Conservation (phyloP, 1,284 basidiomycete genomes). For the Neolentinus lepideus region DNA sequence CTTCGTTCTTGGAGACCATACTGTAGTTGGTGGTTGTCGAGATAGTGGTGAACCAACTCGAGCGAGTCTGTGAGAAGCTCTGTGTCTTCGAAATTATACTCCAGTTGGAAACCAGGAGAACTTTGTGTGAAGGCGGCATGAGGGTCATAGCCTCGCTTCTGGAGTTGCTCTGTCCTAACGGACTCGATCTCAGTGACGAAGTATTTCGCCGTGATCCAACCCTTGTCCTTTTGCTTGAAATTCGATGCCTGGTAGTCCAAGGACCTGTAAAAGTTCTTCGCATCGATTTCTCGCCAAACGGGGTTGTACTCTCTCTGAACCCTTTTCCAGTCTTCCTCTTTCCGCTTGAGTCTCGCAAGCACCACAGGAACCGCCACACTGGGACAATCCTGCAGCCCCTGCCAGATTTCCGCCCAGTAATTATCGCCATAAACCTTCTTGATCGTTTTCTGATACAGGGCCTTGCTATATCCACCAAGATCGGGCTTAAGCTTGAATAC, state of each 20-base stretch:
- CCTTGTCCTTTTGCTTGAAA: conserved; percentile 97
- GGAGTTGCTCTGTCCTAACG: conserved; percentile 64
- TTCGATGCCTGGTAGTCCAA: conserved; percentile 94
- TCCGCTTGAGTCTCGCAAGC: conserved; percentile 83
- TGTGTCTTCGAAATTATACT: conserved; percentile 75
- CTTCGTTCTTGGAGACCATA: conserved; percentile 78
- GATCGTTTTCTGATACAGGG: conserved; percentile 90
- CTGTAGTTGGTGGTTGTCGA: conserved; percentile 77
- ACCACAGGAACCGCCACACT: conserved; percentile 90
- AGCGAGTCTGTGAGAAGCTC: conserved; percentile 83
- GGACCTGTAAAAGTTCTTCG: conserved; percentile 96
- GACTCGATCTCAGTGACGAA: conserved; percentile 88
- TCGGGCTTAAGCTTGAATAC: conserved; percentile 83
- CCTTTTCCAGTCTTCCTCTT: conserved; percentile 97
- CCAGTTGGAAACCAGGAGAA: conserved; percentile 65
- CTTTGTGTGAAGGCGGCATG: conserved; percentile 32
- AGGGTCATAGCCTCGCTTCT: conserved; percentile 32
- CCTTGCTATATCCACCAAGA: conserved; percentile 84
- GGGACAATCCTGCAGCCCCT: conserved; percentile 90
- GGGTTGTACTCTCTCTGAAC: conserved; percentile 95
- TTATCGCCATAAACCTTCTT: conserved; percentile 93
- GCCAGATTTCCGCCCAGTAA: conserved; percentile 79
- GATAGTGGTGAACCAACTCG: conserved; percentile 85
- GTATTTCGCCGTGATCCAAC: conserved; percentile 85
- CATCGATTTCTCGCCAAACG: conserved; percentile 96